Evolutionary conservation across 495 filamentous ascomycete species (phyloP), one percentile per base, ranked within the genome.

Genomic region (Delitschia confertaspora): DNA sequence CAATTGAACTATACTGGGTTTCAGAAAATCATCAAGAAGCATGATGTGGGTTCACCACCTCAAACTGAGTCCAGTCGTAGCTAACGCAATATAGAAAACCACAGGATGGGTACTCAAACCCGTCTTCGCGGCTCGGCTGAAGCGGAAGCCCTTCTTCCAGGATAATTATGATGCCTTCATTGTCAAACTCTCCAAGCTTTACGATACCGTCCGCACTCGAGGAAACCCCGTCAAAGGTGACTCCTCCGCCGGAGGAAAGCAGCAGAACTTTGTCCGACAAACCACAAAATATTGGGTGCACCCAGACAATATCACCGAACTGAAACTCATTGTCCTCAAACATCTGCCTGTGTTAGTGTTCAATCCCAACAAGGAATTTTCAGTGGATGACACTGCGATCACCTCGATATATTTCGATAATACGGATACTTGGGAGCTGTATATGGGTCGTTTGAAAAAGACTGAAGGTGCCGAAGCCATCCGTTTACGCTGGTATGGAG

Each of bases 231-330:
- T 86, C 49, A 86, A 83, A 61, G 91, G 91, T 42, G 91, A 99
- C 61, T 80, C 84, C 46, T 69, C 88, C 14, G 93, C 91, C 22
- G 91, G 91, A 48, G 93, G 88, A 24, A 73, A 72, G 42, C 91
- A 99, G 65, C 91, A 87, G 55, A 99, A 85, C 65, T 99, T 99
- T 56, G 75, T 99, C 42, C 80, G 91, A 13, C 85, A 99, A 59
- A 99, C 91, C 0, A 99, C 91, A 2, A 99, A 99, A 59, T 99
- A 96, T 71, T 99, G 91, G 91, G 89, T 99, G 36, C 91, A 99
- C 55, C 85, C 84, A 6, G 93, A 99, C 62, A 96, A 99, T 58
- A 91, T 99, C 59, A 96, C 91, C 3, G 91, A 99, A 62, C 64
- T 99, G 44, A 99, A 99, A 63, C 72, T 99, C 58, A 87, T 99